These are phyloP conservation scores for Ophiostoma sp. DNA, from an alignment of 2,329 filamentous ascomycete species.

Conservation along the genomic window DNA sequence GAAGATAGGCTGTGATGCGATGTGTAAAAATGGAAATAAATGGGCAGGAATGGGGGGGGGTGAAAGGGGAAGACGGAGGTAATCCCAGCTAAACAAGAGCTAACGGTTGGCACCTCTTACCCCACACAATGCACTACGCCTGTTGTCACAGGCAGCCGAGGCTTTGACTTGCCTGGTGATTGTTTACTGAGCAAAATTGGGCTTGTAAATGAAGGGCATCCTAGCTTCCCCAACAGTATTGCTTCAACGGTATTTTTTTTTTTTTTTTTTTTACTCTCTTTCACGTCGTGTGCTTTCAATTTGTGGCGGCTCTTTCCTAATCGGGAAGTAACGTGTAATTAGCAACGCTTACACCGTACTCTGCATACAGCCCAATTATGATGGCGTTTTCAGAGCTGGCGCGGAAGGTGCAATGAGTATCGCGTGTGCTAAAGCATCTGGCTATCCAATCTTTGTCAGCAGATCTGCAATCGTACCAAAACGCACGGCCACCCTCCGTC, in stretches of 20 bases:
- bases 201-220: neutral
- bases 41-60: neutral
- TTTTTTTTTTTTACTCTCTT: neutral
- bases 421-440: neutral
- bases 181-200: neutral
- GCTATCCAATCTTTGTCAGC: neutral
- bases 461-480: neutral
- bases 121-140: neutral
- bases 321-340: neutral
- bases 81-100: too few species aligned
- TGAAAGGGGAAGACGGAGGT: too few species aligned
- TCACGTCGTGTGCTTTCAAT: neutral
- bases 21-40: conserved; percentile 6
- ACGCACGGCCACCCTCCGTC: neutral
- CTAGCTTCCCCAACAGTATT: neutral
- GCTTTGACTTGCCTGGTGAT: neutral
- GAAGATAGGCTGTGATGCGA: neutral
- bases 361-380: neutral
- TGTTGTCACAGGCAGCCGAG: conserved; percentile 13
- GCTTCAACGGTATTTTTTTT: neutral
- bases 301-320: neutral
- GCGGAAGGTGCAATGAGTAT: neutral
- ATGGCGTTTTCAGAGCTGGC: neutral
- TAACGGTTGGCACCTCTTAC: neutral
- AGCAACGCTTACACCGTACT: neutral